These are phyloP conservation scores for Pythium sp. DNA, from an alignment of 352 stramenopile species.

Conservation along the genomic window DNA sequence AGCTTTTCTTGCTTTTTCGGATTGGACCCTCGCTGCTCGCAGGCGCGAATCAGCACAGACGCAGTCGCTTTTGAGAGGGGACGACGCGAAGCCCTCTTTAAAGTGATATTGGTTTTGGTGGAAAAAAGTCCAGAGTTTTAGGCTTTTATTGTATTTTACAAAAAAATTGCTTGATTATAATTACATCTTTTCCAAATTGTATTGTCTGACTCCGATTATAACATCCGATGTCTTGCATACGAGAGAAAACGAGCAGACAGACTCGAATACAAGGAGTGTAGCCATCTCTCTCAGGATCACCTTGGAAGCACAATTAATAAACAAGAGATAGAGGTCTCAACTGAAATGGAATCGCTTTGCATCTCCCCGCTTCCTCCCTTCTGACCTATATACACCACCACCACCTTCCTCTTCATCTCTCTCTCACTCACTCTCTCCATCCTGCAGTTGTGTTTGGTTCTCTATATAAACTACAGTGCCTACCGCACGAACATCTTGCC, in stretches of 20 bases:
- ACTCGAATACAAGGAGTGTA: not conserved
- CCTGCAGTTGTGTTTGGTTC: not conserved
- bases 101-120: not conserved
- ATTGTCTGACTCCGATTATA: not conserved
- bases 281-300: not conserved
- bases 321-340: not conserved
- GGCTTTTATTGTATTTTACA: too few relatives aligned
- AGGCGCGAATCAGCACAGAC: not conserved
- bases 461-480: slow-evolving; percentile 8
- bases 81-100: not conserved
- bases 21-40: not conserved
- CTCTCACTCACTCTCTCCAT: not conserved
- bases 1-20: not conserved
- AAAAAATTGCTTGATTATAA: too few relatives aligned
- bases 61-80: not conserved
- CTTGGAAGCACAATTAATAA: not conserved
- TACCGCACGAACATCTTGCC: slow-evolving; percentile 51
- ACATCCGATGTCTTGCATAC: not conserved
- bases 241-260: not conserved
- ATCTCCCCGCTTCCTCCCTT: not conserved
- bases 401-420: not conserved
- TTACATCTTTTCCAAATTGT: not conserved
- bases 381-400: slow-evolving; percentile 1
- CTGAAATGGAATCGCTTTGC: slow-evolving; percentile 2
- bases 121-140: too few relatives aligned